Evolutionary conservation across 192 early-diverging fungal genomes (phyloP), one percentile per base, ranked within the genome.

Genomic region (Backusella westeae): DNA sequence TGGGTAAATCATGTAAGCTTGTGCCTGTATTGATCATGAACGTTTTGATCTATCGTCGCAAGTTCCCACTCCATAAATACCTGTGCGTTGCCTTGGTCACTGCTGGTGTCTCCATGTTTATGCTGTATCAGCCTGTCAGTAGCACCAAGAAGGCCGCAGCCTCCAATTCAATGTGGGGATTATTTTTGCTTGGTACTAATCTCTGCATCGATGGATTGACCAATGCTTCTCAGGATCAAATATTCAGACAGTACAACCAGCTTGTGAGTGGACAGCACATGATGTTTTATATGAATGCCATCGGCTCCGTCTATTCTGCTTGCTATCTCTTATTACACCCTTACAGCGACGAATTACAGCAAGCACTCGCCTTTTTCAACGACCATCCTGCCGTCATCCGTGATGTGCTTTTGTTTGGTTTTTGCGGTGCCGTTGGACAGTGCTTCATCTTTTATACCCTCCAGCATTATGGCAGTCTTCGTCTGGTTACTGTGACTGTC

Each of bases 381-480:
- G 81, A 84, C 8, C 93, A 97, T 72, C 98, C 98, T 8, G 88
- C 85, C 14, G 93, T 97, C 4, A 81, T 95, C 56, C 67, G 82
- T 19, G 96, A 99, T 78, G 91, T 99, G 38, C 75, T 93, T 46
- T 85, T 98, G 78, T 99, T 96, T 89, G 91, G 93, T 2, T 74
- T 97, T 5, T 95, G 93, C 83, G 98, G 98, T 14, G 95, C 96
- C 7, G 49, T 98, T 14, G 98, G 98, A n/a, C 98, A 99, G 84
- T 94, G 94, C 86, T 98, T 99, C 85, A 96, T 99, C 70, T 99
- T 96, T 84, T 94, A 95, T 85, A 96, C 94, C 41, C 90, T 99
- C 29, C 92, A 94, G 63, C 86, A 87, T 8, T 98, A 95, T 83
- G 98, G 97, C 9, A 93, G 94, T 59, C 84, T 99, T 34, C 89